Conservation (phyloP, 2,329 filamentous ascomycete genomes). For the Penicillium sp. region DNA sequence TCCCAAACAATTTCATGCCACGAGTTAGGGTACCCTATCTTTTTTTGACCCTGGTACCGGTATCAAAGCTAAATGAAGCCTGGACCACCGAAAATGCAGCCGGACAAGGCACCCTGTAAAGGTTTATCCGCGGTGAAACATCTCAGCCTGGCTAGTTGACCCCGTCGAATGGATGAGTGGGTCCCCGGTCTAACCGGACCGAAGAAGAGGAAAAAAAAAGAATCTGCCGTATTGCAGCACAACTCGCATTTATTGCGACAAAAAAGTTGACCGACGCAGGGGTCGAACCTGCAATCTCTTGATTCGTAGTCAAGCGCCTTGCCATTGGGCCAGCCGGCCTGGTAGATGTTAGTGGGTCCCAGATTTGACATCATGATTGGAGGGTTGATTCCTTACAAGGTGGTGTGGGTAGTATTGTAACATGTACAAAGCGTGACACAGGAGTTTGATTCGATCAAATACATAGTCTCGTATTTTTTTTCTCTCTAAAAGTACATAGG, state of each 20-base stretch:
- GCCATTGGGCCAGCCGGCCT: constrained; percentile 52
- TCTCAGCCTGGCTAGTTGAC: background rate
- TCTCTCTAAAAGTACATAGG: background rate
- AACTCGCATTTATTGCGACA: background rate
- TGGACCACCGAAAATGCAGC: too few species aligned
- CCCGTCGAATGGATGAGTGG: background rate
- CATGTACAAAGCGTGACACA: background rate
- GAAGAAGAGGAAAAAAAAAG: background rate
- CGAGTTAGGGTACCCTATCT: too few species aligned
- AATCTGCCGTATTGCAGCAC: background rate
- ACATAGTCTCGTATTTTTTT: background rate
- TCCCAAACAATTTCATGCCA: too few species aligned
- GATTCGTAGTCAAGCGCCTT: constrained; percentile 59
- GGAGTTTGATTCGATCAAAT: background rate
- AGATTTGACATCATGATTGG: background rate
- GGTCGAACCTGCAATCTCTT: constrained; percentile 57
- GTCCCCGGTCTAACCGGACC: constrained; percentile 3
- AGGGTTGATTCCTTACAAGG: background rate
- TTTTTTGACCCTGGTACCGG: too few species aligned
- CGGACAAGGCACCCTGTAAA: background rate
- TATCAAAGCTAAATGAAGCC: background rate
- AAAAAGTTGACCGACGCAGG: constrained; percentile 44
- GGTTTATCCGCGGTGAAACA: constrained; percentile 7
- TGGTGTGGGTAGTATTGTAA: background rate
- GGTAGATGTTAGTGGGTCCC: background rate